These are phyloP conservation scores for Penicillium rolfsii DNA, from an alignment of 2,329 filamentous ascomycete genomes.

Conservation along the genomic window DNA sequence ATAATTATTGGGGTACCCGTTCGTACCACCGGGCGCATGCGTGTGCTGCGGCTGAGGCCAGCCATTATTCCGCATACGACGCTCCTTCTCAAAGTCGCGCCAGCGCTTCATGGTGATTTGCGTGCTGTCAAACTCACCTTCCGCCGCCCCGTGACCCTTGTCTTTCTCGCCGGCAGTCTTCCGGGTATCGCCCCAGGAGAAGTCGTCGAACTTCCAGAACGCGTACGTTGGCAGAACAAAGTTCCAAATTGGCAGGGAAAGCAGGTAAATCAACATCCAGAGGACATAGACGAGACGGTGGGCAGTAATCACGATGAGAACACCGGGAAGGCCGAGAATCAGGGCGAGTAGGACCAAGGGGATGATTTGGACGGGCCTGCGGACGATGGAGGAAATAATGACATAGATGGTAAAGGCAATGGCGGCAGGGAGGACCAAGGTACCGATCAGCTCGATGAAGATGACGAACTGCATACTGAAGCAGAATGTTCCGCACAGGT, in stretches of 20 bases:
- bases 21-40: conserved; percentile 19
- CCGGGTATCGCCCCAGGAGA: conserved; percentile 97
- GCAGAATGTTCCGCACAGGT: conserved; percentile 98
- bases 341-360: conserved; percentile 85
- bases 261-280: conserved; percentile 96
- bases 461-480: conserved; percentile 99
- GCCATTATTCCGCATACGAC: conserved; percentile 38
- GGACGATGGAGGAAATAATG: conserved; percentile 82
- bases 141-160: conserved; percentile 78
- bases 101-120: conserved; percentile 99
- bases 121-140: conserved; percentile 96
- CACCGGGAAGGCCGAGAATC: conserved; percentile 88
- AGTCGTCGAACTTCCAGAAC: conserved; percentile 99
- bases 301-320: conserved; percentile 90
- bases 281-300: conserved; percentile 88
- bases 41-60: conserved; percentile 31
- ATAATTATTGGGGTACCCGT: conserved; percentile 37
- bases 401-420: conserved; percentile 98
- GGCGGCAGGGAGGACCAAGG: conserved; percentile 89
- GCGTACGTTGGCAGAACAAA: conserved; percentile 92
- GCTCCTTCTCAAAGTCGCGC: conserved; percentile 85
- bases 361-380: conserved; percentile 77
- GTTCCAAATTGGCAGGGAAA: conserved; percentile 96
- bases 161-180: conserved; percentile 92
- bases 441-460: conserved; percentile 92